phyloP scores from a whole-genome alignment of 2,329 filamentous ascomycete species.

The Penicillium sp. region DNA sequence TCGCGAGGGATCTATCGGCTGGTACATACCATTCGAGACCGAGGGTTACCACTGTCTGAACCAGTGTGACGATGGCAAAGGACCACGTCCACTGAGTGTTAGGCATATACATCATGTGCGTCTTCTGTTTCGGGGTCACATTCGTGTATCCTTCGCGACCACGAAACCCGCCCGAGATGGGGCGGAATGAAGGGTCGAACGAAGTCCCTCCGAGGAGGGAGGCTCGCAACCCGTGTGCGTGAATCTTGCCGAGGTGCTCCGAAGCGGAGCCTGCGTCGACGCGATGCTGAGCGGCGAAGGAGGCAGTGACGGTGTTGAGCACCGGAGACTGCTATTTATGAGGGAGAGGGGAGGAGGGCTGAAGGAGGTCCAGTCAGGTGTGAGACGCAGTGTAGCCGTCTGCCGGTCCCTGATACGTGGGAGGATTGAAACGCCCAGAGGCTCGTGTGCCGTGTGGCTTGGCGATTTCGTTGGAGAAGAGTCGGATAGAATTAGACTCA shows the following conservation, averaged over 20 bases:
- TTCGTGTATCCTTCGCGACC: slow-evolving; percentile 53
- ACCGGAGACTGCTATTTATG: slow-evolving; percentile 26
- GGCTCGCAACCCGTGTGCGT: slow-evolving; percentile 57
- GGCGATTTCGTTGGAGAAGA: slow-evolving; percentile 8
- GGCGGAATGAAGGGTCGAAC: slow-evolving; percentile 53
- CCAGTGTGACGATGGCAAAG: slow-evolving; percentile 71
- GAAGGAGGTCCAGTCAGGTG: slow-evolving; percentile 9
- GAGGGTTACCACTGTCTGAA: slow-evolving; percentile 79
- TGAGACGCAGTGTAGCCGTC: slow-evolving; percentile 2
- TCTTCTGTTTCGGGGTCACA: slow-evolving; percentile 34
- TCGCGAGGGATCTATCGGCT: not conserved
- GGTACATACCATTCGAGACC: slow-evolving; percentile 78
- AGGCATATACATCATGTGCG: slow-evolving; percentile 69
- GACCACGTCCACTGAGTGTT: slow-evolving; percentile 85
- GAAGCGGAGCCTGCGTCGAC: slow-evolving; percentile 39
- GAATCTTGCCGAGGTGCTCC: slow-evolving; percentile 55
- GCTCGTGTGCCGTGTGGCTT: slow-evolving; percentile 18
- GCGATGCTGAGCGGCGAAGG: slow-evolving; percentile 27
- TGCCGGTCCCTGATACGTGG: slow-evolving; percentile 15
- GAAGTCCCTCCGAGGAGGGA: slow-evolving; percentile 63
- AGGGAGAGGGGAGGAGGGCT: slow-evolving; percentile 6
- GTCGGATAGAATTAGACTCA: slow-evolving; percentile 3
- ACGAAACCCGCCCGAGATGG: slow-evolving; percentile 52
- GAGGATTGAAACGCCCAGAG: slow-evolving; percentile 13
- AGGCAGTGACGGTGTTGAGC: slow-evolving; percentile 37